phyloP scores from a whole-genome alignment of 805 yeast species.

The Candida sanyiensis region DNA sequence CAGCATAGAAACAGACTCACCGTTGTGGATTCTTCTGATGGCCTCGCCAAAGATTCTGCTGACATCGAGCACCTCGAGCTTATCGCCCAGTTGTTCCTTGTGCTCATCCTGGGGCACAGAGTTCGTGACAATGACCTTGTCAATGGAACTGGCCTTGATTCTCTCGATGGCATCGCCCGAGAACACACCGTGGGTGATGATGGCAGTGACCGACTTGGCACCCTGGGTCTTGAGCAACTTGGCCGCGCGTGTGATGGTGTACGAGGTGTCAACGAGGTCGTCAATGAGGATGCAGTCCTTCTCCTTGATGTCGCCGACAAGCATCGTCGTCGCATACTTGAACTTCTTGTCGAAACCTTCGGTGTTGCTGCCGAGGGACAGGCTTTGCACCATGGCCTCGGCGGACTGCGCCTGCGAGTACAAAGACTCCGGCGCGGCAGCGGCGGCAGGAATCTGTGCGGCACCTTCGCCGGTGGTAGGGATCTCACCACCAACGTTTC shows the following conservation, averaged over 20 bases:
- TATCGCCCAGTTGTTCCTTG: constrained; percentile 45
- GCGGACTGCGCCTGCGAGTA: constrained; percentile 19
- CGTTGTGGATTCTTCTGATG: constrained; percentile 92
- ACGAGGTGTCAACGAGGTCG: constrained; percentile 90
- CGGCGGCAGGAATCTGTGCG: constrained; percentile 24
- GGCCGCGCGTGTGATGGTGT: constrained; percentile 90
- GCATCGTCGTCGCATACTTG: constrained; percentile 77
- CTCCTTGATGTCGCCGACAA: constrained; percentile 90
- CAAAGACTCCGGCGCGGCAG: constrained; percentile 5
- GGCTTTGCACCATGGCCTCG: constrained; percentile 2
- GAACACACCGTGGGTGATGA: constrained; percentile 89
- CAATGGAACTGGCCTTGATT: constrained; percentile 63
- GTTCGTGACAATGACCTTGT: constrained; percentile 82
- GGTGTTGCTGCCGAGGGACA: constrained; percentile 3
- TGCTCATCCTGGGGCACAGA: constrained; percentile 80
- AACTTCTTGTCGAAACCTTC: constrained; percentile 15
- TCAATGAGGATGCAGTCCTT: constrained; percentile 87
- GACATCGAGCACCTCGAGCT: constrained; percentile 80
- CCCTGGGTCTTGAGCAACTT: constrained; percentile 89
- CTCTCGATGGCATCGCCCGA: constrained; percentile 85
- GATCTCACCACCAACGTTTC: constrained; percentile 30
- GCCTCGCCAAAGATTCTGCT: constrained; percentile 89
- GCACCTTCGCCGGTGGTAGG: constrained; percentile 10
- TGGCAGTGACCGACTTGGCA: constrained; percentile 76
- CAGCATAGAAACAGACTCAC: constrained; percentile 90